Percentiles rank a stretch among this genome's conserved stretches.
These are phyloP conservation scores for Nakataea oryzae DNA, from an alignment of 2,329 filamentous ascomycete species.

Conservation along the genomic window DNA sequence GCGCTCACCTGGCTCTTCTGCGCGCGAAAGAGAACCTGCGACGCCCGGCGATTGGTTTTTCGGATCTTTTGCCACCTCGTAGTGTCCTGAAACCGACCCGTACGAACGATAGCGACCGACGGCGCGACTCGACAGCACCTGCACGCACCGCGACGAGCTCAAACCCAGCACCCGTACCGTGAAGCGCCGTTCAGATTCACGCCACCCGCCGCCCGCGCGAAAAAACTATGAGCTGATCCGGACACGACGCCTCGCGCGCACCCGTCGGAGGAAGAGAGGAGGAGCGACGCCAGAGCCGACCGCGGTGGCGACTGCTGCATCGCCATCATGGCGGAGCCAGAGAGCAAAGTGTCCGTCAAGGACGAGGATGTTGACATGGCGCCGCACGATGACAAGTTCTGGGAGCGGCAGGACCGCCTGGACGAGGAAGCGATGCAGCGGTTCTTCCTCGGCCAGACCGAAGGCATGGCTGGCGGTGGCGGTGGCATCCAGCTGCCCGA, in stretches of 20 bases:
- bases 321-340: background rate
- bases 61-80: background rate
- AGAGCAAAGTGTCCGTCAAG: background rate
- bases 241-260: constrained; percentile 1
- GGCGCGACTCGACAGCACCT: background rate
- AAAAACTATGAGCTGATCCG: constrained; percentile 2
- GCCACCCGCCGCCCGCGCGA: background rate
- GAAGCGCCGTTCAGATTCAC: background rate
- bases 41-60: background rate
- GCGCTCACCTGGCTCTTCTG: background rate
- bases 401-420: background rate
- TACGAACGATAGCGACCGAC: background rate
- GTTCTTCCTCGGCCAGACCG: background rate
- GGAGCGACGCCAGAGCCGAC: background rate
- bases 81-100: background rate
- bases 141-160: background rate
- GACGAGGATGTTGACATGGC: background rate
- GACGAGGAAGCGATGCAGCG: constrained; percentile 1
- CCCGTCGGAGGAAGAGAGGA: background rate
- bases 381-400: background rate
- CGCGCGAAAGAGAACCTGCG: background rate
- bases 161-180: background rate
- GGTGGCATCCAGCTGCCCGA: background rate
- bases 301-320: background rate
- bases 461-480: background rate